Percentiles rank a stretch among this genome's conserved stretches.
Evolutionary conservation across 179 eudicot species (phyloP).

Genomic region (Nepenthes alata): DNA sequence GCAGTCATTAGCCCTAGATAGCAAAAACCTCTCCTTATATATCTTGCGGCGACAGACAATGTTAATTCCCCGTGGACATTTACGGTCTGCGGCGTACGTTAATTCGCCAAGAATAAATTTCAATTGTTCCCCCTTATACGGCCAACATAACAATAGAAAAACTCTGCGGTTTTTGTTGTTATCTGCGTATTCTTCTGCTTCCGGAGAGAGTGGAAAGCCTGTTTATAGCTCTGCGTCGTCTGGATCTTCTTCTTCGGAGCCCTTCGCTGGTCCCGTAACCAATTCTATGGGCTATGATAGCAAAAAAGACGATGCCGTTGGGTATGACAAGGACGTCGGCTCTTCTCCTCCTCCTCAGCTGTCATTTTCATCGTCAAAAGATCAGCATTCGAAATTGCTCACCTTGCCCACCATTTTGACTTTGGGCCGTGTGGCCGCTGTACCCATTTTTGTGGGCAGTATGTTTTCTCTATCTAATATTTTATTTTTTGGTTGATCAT

Average conservation of each 20-base stretch:
- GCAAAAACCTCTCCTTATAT: not conserved
- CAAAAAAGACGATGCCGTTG: conserved; percentile 13
- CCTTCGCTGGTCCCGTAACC: conserved; percentile 5
- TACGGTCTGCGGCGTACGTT: conserved; percentile 22
- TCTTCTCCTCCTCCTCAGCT: conserved; percentile 5
- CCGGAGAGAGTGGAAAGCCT: conserved; percentile 6
- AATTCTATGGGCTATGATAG: conserved; percentile 27
- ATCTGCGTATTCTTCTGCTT: conserved; percentile 7
- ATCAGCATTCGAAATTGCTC: conserved; percentile 33
- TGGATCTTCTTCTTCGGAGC: conserved; percentile 5
- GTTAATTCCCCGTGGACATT: conserved; percentile 1
- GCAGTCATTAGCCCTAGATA: not conserved
- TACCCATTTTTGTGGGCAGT: conserved; percentile 71
- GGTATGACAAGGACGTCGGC: conserved; percentile 12
- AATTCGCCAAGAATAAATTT: conserved; percentile 10
- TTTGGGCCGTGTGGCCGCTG: conserved; percentile 77
- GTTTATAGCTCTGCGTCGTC: not conserved
- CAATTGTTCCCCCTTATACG: conserved; percentile 6
- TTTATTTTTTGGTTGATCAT: not conserved
- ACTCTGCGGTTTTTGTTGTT: not conserved
- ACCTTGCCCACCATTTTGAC: conserved; percentile 88
- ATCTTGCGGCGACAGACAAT: conserved; percentile 9
- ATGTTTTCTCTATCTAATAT: conserved; percentile 16
- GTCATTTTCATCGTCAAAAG: conserved; percentile 4
- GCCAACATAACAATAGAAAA: not conserved